Conservation (phyloP, 805 yeast genomes). For the Brettanomyces bruxellensis region DNA sequence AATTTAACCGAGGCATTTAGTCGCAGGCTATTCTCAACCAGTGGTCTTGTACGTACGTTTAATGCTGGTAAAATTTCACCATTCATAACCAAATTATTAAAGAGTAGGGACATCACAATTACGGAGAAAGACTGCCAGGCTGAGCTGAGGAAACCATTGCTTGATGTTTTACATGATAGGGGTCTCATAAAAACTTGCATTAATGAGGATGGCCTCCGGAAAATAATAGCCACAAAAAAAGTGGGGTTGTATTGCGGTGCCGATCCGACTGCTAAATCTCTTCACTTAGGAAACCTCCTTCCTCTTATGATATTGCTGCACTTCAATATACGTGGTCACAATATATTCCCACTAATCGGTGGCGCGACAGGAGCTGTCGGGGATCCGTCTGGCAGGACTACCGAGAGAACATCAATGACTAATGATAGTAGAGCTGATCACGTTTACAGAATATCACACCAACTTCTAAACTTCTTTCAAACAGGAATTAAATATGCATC, state of each 20-base stretch:
- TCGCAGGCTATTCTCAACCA: neutral
- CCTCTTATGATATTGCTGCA: constrained; percentile 83
- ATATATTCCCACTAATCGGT: constrained; percentile 76
- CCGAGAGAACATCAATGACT: constrained; percentile 63
- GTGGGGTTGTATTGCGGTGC: constrained; percentile 84
- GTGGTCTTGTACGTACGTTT: neutral
- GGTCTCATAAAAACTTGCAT: constrained; percentile 37
- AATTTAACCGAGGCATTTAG: too few species aligned
- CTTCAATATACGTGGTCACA: constrained; percentile 77
- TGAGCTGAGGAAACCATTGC: constrained; percentile 30
- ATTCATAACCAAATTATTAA: constrained; percentile 13
- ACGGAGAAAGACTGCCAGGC: constrained; percentile 14
- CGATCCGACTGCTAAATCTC: constrained; percentile 85
- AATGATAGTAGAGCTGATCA: constrained; percentile 44
- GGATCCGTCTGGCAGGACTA: constrained; percentile 86
- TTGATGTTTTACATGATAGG: constrained; percentile 33
- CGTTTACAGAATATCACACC: constrained; percentile 48
- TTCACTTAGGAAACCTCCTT: constrained; percentile 84
- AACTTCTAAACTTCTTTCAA: constrained; percentile 50
- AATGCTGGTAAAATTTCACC: constrained; percentile 6
- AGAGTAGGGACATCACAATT: constrained; percentile 11
- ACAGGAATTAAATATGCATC: constrained; percentile 57
- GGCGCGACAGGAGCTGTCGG: constrained; percentile 97
- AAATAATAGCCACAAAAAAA: constrained; percentile 21
- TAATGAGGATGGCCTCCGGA: constrained; percentile 22